Percentiles rank a stretch among this genome's conserved stretches.
Conservation (phyloP, 2,329 filamentous ascomycete species). For the Epichloe gansuensis region DNA sequence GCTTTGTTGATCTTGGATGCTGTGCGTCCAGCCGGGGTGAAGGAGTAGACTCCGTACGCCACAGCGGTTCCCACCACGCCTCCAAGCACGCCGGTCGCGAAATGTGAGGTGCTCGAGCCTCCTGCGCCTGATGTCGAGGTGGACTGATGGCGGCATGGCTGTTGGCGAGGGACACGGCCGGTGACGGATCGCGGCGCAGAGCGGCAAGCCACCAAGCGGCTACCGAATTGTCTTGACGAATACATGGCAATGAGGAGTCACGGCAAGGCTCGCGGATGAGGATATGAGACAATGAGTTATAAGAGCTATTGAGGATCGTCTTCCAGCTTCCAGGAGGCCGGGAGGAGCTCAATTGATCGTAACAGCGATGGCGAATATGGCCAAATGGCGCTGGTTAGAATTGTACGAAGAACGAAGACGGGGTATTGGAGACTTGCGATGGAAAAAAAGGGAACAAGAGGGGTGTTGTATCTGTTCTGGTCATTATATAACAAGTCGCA, state of each 20-base stretch:
- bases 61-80: conserved; percentile 30
- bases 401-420: too few relatives aligned
- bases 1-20: conserved; percentile 33
- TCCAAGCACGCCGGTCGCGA: conserved; percentile 30
- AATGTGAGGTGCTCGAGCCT: conserved; percentile 18
- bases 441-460: too few relatives aligned
- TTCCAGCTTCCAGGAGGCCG: too few relatives aligned
- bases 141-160: conserved; percentile 28
- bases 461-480: too few relatives aligned
- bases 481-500: neutral
- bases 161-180: conserved; percentile 14
- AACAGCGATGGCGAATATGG: neutral
- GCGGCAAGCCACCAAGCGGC: conserved; percentile 12
- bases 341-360: neutral
- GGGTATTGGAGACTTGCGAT: too few relatives aligned
- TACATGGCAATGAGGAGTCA: conserved; percentile 14
- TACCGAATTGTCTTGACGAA: conserved; percentile 17
- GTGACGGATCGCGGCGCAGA: conserved; percentile 15
- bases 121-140: conserved; percentile 17
- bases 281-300: neutral
- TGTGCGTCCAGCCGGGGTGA: conserved; percentile 31
- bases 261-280: neutral
- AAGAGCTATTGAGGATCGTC: too few relatives aligned
- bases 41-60: conserved; percentile 31
- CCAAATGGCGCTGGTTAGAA: neutral